Base-by-base conservation (phyloP, 2,329 filamentous ascomycete species). In the Colletotrichum salicis region DNA sequence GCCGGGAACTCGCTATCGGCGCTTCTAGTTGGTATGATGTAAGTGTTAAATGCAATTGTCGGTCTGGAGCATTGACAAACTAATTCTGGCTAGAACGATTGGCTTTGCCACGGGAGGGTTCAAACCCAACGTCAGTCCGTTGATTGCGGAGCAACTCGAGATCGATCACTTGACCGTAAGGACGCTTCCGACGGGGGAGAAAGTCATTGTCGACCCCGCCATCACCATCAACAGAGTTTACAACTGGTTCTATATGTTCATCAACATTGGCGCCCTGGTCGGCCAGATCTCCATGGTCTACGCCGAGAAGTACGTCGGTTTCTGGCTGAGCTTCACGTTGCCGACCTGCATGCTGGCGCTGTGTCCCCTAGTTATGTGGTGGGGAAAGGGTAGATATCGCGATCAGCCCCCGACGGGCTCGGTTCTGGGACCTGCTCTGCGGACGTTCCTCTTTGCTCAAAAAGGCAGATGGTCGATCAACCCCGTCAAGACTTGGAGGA, bases 291-390 rank as follows among this genome's bases (percentile, higher is more conserved):
- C 84, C 77, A 93, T 92, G 90, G 90, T 90, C 3, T 94, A 93
- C 77, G 89, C 90, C 0, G 92, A 94, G 81, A 90, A 92, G 76
- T 92, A 93, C 70, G 86, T 94, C 52, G 93, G 93, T 10, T 94
- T 93, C 82, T 95, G 89, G 88, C 86, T 94, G 22, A 87, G 92
- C 0, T 95, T 85, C 80, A 82, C 91, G 4, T 85, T 95, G 1
- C 93, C 93, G 2, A 94, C 92, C 0, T 78, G 88, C 73, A 83
- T 94, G 78, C 90, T 93, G 78, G 85, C 86, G 70, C 64, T 89
- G 52, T 92, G 90, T 76, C 92, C 92, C 0, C 41, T 88, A 1
- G 86, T 94, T 19, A 85, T 94, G 76, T 77, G 87, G 60, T 88
- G 87, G 79, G 87, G 87, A 62, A 88, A 89, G 55, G 85, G 85